Conservation (phyloP, 345 rosid genomes). For the Cochlearia excelsa region DNA sequence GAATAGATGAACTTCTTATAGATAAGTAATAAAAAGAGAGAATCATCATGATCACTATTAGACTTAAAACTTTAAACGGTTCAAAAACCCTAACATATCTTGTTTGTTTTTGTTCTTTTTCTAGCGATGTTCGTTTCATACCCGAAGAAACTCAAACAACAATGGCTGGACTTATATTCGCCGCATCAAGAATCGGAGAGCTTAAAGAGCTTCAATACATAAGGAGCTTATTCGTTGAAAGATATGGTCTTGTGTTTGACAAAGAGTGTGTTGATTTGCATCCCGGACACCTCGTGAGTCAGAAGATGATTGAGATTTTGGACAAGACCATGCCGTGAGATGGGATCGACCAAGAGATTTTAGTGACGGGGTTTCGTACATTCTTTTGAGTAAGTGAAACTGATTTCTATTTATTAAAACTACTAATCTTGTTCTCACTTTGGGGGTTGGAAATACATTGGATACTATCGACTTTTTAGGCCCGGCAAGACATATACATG, state of each 20-base stretch:
- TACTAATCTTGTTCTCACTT: too few species aligned
- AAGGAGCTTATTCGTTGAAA: slow-evolving; percentile 27
- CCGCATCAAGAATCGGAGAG: slow-evolving; percentile 45
- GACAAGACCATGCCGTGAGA: background rate
- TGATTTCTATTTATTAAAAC: too few species aligned
- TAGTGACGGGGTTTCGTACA: background rate
- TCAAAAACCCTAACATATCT: background rate
- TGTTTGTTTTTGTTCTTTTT: background rate
- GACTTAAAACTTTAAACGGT: too few species aligned
- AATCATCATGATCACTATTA: too few species aligned
- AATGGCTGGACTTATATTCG: slow-evolving; percentile 37
- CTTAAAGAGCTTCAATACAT: background rate
- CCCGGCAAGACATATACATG: too few species aligned
- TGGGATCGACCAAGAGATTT: background rate
- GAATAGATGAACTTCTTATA: too few species aligned
- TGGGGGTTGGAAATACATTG: too few species aligned
- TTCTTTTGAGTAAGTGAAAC: too few species aligned
- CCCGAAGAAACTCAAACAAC: slow-evolving; percentile 20
- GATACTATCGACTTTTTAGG: too few species aligned
- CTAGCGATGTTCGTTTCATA: background rate
- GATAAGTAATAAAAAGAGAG: too few species aligned
- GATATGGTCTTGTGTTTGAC: slow-evolving; percentile 21
- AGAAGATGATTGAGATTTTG: slow-evolving; percentile 14
- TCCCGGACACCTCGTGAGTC: slow-evolving; percentile 19
- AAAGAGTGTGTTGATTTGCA: too few species aligned